Percentiles rank a stretch among this genome's conserved stretches.
phyloP scores from a whole-genome alignment of 257 asterid species.

The Solanum sparsipilum region DNA sequence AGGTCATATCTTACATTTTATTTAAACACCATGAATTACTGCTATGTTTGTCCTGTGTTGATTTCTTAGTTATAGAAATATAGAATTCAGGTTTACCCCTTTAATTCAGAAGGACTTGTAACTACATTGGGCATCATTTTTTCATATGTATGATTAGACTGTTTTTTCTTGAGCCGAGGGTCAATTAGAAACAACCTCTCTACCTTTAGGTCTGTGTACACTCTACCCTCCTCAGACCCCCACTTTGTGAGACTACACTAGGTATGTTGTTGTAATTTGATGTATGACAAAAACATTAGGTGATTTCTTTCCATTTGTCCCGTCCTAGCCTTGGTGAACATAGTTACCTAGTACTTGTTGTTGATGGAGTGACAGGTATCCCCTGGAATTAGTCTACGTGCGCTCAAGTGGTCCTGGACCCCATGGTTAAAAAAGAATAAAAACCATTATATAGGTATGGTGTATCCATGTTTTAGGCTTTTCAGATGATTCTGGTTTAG shows the following conservation, averaged over 20 bases:
- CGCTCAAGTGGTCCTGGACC: background rate
- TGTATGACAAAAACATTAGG: background rate
- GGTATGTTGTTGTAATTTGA: background rate
- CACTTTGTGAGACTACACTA: background rate
- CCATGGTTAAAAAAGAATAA: background rate
- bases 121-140: background rate
- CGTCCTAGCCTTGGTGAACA: background rate
- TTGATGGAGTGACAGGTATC: background rate
- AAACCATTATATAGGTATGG: background rate
- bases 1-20: slow-evolving; percentile 29
- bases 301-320: background rate
- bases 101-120: background rate
- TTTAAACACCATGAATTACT: background rate
- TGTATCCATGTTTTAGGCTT: background rate
- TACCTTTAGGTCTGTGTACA: background rate
- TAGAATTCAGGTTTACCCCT: background rate
- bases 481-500: background rate
- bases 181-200: background rate
- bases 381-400: background rate
- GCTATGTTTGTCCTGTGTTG: background rate
- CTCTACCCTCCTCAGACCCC: background rate
- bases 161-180: background rate
- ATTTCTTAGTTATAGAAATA: background rate
- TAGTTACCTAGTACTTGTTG: background rate
- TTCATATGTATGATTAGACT: background rate